Conservation (phyloP, 805 yeast species). For the Teunomyces panamensis region DNA sequence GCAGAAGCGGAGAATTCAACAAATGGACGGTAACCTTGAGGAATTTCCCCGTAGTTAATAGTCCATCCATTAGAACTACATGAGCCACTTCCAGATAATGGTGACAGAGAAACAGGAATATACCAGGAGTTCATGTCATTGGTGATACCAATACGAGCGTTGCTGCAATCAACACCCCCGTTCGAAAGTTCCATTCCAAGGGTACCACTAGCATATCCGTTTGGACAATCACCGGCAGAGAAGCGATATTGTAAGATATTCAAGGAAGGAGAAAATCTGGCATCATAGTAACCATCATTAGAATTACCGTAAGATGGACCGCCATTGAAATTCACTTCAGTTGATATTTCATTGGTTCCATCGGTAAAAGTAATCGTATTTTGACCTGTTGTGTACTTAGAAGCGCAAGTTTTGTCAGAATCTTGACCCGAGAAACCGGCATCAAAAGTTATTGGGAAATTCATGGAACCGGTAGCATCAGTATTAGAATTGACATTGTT, state of each 20-base stretch:
- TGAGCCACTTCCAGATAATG: conserved; percentile 7
- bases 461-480: conserved; percentile 6
- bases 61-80: conserved; percentile 12
- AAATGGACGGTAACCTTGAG: conserved; percentile 28
- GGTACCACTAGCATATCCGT: conserved; percentile 19
- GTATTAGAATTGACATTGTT: not conserved
- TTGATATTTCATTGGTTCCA: conserved; percentile 10
- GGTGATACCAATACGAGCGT: conserved; percentile 18
- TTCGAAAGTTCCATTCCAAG: conserved; percentile 16
- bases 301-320: not conserved
- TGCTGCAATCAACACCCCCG: conserved; percentile 19
- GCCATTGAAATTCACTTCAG: conserved; percentile 3
- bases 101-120: conserved; percentile 10
- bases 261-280: conserved; percentile 12
- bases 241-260: conserved; percentile 7
- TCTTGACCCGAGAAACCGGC: conserved; percentile 6
- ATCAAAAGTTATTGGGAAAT: conserved; percentile 23
- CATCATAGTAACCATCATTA: not conserved
- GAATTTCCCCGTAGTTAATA: conserved; percentile 16
- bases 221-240: conserved; percentile 15
- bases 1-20: not conserved
- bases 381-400: conserved; percentile 15
- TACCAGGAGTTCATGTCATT: conserved; percentile 21
- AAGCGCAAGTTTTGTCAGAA: conserved; percentile 16
- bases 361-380: conserved; percentile 17